Evolutionary conservation across 768 basidiomycete genomes (phyloP).

Genomic region (Tylopilus vinaceipallidus): DNA sequence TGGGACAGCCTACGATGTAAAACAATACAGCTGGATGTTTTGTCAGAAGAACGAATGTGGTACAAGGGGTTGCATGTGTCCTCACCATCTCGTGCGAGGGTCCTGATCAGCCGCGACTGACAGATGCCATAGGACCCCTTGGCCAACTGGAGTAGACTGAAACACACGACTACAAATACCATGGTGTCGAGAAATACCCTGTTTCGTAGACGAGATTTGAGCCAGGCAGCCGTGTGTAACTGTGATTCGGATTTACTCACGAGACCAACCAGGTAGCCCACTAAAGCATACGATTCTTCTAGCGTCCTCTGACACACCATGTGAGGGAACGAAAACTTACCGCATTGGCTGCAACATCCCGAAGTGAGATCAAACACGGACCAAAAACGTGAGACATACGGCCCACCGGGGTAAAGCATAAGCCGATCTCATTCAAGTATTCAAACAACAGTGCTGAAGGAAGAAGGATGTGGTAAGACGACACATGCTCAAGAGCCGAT

Average conservation of each 20-base stretch:
- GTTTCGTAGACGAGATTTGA: background rate
- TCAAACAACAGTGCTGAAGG: slow-evolving; percentile 1
- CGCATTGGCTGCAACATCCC: background rate
- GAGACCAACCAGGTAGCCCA: slow-evolving; percentile 11
- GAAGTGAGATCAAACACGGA: background rate
- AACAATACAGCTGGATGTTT: slow-evolving; percentile 12
- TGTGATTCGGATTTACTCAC: slow-evolving; percentile 10
- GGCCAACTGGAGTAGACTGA: slow-evolving; percentile 1
- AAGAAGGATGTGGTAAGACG: background rate
- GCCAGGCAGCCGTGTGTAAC: background rate
- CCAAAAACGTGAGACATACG: slow-evolving; percentile 9
- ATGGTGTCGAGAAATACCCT: slow-evolving; percentile 20
- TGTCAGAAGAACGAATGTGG: background rate
- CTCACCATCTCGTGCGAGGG: slow-evolving; percentile 29
- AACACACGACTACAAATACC: slow-evolving; percentile 2
- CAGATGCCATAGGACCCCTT: background rate
- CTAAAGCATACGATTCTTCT: slow-evolving; percentile 3
- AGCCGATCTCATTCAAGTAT: slow-evolving; percentile 8
- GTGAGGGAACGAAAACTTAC: slow-evolving; percentile 9
- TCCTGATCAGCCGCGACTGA: slow-evolving; percentile 11
- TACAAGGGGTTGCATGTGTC: background rate
- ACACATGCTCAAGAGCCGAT: background rate
- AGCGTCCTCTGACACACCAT: background rate
- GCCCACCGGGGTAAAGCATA: slow-evolving; percentile 8
- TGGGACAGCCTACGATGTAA: slow-evolving; percentile 9